Percentiles rank a stretch among this genome's conserved stretches.
phyloP scores from a whole-genome alignment of 495 filamentous ascomycete species.

The Hypoxylon subgilvum region DNA sequence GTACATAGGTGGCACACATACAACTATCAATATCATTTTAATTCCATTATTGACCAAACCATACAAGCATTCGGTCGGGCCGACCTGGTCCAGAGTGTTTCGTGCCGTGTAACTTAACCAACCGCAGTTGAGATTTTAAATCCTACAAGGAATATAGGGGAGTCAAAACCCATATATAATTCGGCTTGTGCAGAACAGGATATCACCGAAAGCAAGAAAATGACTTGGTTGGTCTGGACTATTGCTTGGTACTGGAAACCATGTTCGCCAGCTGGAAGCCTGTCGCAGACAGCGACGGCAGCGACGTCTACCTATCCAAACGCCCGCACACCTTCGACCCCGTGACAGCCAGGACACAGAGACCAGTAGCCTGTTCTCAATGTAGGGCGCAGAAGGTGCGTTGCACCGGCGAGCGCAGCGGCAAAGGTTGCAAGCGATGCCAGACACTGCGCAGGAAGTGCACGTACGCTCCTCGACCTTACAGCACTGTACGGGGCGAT shows the following conservation, averaged over 20 bases:
- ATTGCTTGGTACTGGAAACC: neutral
- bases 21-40: no score
- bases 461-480: neutral
- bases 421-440: constrained; percentile 1
- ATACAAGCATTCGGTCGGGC: no score
- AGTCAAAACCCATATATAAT: neutral
- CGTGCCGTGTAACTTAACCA: no score
- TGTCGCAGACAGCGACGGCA: neutral
- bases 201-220: neutral
- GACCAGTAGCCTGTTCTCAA: neutral
- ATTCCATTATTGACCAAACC: no score
- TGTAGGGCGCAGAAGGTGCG: constrained; percentile 6
- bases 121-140: neutral
- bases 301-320: neutral
- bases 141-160: neutral
- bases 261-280: constrained; percentile 1
- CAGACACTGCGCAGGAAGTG: neutral
- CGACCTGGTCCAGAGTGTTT: no score
- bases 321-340: constrained; percentile 1
- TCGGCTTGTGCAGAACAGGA: neutral
- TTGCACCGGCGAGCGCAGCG: constrained; percentile 3
- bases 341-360: neutral
- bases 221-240: neutral
- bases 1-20: no score
- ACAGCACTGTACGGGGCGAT: neutral